Evolutionary conservation across 2,329 filamentous ascomycete genomes (phyloP).

Genomic region (Calcarisporium arbuscula): DNA sequence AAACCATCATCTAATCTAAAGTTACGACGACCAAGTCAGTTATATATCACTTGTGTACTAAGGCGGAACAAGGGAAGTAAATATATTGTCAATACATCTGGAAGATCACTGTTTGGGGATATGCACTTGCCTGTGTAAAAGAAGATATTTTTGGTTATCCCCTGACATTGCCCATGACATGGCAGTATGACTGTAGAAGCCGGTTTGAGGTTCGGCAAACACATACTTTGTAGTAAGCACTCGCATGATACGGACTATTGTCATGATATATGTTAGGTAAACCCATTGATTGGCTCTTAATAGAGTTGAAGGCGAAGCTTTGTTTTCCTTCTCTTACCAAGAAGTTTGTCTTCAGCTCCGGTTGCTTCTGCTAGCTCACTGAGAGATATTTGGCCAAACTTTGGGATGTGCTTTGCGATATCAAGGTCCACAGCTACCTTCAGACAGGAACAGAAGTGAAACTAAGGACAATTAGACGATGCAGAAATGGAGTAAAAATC

Average conservation of each 20-base stretch:
- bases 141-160: conserved; percentile 1
- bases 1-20: conserved; percentile 1
- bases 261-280: neutral
- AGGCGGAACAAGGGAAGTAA: too few relatives aligned
- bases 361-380: neutral
- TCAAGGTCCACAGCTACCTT: conserved; percentile 1
- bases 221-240: conserved; percentile 1
- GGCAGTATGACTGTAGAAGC: conserved; percentile 1
- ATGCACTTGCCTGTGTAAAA: conserved; percentile 1
- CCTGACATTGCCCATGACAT: conserved; percentile 1
- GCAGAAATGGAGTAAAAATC: too few relatives aligned
- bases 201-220: neutral
- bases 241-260: conserved; percentile 1
- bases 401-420: conserved; percentile 1
- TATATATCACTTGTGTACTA: too few relatives aligned
- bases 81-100: too few relatives aligned
- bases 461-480: neutral
- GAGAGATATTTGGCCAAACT: neutral
- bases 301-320: too few relatives aligned
- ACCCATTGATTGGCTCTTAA: too few relatives aligned
- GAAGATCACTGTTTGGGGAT: too few relatives aligned
- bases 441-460: conserved; percentile 2
- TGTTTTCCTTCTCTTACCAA: too few relatives aligned
- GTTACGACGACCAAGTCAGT: too few relatives aligned
- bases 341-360: neutral